Conservation (phyloP, 345 rosid genomes). For the Punica granatum region DNA sequence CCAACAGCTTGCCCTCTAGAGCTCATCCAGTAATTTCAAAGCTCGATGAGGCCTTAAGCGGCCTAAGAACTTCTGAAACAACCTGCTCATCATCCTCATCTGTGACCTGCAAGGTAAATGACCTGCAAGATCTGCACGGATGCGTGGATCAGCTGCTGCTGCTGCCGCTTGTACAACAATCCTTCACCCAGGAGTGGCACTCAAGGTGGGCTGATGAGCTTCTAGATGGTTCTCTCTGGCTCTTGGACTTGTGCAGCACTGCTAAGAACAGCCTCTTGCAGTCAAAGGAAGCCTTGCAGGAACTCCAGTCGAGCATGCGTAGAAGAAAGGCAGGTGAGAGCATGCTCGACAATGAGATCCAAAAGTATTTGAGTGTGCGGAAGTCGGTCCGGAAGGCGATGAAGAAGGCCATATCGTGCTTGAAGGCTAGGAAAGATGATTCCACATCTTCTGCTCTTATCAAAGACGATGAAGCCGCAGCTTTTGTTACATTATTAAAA, state of each 20-base stretch:
- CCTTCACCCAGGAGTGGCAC: slow-evolving; percentile 6
- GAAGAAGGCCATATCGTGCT: slow-evolving; percentile 13
- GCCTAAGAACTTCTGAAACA: slow-evolving; percentile 16
- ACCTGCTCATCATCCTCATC: slow-evolving; percentile 14
- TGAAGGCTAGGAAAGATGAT: background rate
- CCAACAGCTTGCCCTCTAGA: slow-evolving; percentile 34
- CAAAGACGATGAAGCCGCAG: background rate
- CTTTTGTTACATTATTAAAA: no score
- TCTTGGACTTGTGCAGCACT: slow-evolving; percentile 20
- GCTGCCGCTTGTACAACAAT: slow-evolving; percentile 14
- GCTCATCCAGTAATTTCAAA: slow-evolving; percentile 22
- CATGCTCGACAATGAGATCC: slow-evolving; percentile 13
- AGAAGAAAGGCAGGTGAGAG: slow-evolving; percentile 7
- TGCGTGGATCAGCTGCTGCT: slow-evolving; percentile 16
- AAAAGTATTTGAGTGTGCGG: slow-evolving; percentile 34
- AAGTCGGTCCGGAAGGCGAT: slow-evolving; percentile 32
- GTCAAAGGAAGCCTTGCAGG: slow-evolving; percentile 13
- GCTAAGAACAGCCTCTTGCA: no score
- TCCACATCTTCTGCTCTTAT: background rate
- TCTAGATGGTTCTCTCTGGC: slow-evolving; percentile 17
- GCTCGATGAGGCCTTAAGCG: slow-evolving; percentile 21
- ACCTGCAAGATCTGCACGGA: slow-evolving; percentile 20
- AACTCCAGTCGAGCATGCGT: slow-evolving; percentile 21
- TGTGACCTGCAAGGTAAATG: background rate
- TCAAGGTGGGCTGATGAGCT: slow-evolving; percentile 15